Evolutionary conservation across 1,284 basidiomycete genomes (phyloP).

Genomic region (Psilocybe mexicana): DNA sequence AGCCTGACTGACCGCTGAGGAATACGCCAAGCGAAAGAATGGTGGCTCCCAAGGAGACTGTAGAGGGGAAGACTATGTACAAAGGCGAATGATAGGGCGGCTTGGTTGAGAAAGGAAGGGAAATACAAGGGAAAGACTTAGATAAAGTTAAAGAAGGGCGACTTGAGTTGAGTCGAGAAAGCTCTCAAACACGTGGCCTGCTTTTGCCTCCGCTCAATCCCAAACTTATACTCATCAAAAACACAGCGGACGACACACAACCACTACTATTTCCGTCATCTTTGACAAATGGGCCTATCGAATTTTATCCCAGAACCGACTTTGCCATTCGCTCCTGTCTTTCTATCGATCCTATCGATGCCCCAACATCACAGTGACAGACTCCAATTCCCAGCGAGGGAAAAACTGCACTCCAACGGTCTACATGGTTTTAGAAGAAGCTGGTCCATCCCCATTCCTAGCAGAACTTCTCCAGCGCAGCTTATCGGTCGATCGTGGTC

Average conservation of each 20-base stretch:
- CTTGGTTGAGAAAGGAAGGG: no score
- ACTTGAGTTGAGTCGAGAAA: conserved; percentile 10
- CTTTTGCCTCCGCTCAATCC: conserved; percentile 24
- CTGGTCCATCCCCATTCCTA: not conserved
- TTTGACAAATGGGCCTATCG: no score
- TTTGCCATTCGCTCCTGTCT: not conserved
- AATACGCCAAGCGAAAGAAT: conserved; percentile 14
- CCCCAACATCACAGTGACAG: conserved; percentile 2
- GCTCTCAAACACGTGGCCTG: conserved; percentile 28
- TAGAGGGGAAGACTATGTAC: conserved; percentile 8
- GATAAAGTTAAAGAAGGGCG: conserved; percentile 22
- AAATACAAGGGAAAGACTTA: conserved; percentile 11
- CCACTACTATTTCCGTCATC: conserved; percentile 9
- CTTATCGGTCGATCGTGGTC: conserved; percentile 5
- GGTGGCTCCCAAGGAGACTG: conserved; percentile 5
- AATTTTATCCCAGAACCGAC: not conserved
- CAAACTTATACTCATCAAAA: conserved; percentile 5
- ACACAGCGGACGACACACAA: not conserved
- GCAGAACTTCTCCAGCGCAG: conserved; percentile 5
- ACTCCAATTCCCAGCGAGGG: not conserved
- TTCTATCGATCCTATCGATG: conserved; percentile 16
- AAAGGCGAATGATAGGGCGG: not conserved
- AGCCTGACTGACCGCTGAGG: conserved; percentile 17
- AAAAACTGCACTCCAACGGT: not conserved
- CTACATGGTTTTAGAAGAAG: conserved; percentile 1